Conservation (phyloP, 176 grass and related monocot species). For the Juncus effusus region DNA sequence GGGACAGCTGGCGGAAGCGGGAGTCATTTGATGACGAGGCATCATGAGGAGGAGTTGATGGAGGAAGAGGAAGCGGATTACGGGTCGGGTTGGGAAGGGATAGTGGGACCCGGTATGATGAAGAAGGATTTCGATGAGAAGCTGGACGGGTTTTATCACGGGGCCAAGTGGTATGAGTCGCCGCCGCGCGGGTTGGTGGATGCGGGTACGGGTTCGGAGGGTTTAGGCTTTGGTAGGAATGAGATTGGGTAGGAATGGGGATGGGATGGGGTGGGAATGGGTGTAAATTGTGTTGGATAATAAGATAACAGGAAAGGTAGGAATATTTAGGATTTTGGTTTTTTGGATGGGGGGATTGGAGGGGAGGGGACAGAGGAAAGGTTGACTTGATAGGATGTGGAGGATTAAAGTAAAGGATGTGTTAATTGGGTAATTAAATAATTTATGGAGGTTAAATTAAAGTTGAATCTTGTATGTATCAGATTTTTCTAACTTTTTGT, state of each 20-base stretch:
- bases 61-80: slow-evolving; percentile 89
- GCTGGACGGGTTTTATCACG: slow-evolving; percentile 79
- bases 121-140: slow-evolving; percentile 81
- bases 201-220: slow-evolving; percentile 46
- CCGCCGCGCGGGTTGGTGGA: slow-evolving; percentile 78
- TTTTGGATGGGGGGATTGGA: no score
- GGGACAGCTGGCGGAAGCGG: slow-evolving; percentile 30
- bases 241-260: slow-evolving; percentile 44
- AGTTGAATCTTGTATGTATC: no score
- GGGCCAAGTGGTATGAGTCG: slow-evolving; percentile 93
- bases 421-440: no score
- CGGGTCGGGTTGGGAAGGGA: slow-evolving; percentile 80
- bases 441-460: no score
- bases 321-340: no score
- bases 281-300: no score
- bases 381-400: no score
- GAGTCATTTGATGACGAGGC: slow-evolving; percentile 52
- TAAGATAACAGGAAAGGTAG: no score
- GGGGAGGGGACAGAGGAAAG: no score
- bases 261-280: no score
- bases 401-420: no score
- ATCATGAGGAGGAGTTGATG: slow-evolving; percentile 87
- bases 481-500: no score
- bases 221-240: slow-evolving; percentile 70
- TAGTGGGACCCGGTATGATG: slow-evolving; percentile 67